These are phyloP conservation scores for Liquidambar formosana DNA, from an alignment of 164 flowering plant genomes.

Conservation along the genomic window DNA sequence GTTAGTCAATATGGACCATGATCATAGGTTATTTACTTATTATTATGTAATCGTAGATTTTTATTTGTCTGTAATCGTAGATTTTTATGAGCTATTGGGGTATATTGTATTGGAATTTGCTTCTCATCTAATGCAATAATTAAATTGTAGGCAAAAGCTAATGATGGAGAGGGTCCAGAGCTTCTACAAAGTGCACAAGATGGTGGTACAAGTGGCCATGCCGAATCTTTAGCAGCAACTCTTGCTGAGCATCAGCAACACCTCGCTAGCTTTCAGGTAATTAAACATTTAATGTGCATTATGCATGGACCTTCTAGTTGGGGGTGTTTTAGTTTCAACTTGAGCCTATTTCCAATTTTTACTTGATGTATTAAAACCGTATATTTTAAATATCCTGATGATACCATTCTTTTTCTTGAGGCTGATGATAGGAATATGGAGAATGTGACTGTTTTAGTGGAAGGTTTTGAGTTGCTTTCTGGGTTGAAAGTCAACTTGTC, in stretches of 20 bases:
- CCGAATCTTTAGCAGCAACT: conserved; percentile 86
- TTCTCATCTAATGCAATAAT: conserved; percentile 4
- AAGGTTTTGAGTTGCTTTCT: no score
- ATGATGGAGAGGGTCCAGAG: conserved; percentile 98
- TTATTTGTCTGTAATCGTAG: no score
- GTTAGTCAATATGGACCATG: no score
- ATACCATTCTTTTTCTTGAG: no score
- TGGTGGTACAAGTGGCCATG: conserved; percentile 78
- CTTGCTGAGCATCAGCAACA: conserved; percentile 96
- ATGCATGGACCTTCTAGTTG: background rate
- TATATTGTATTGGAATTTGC: conserved; percentile 1
- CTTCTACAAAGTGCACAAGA: conserved; percentile 64
- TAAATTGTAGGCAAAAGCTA: conserved; percentile 74
- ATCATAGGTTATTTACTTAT: no score
- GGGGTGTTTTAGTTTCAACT: no score
- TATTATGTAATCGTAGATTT: no score
- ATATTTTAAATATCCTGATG: no score
- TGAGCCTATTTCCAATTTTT: background rate
- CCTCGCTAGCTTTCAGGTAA: conserved; percentile 94
- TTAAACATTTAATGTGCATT: background rate
- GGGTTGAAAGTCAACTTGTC: no score
- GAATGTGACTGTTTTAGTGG: no score
- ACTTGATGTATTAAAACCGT: background rate
- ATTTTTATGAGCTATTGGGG: background rate
- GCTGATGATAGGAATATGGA: no score